Evolutionary conservation across 108 stramenopile genomes (phyloP).

Genomic region (Skeletonema potamos): DNA sequence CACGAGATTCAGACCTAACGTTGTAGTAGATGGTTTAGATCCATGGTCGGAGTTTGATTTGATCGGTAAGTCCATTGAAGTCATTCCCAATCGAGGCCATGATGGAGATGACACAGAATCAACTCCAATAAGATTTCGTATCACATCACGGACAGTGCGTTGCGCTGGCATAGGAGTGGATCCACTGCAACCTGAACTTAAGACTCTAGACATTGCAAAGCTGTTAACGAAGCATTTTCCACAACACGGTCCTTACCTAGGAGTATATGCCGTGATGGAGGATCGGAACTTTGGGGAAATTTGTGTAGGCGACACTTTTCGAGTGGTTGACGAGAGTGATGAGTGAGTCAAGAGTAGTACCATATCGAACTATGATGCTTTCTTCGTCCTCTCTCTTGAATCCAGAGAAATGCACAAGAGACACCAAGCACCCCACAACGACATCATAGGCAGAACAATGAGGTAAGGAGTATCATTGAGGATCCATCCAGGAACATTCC

Average conservation of each 20-base stretch:
- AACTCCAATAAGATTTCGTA: slow-evolving; percentile 17
- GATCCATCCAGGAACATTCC: neutral
- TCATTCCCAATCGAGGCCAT: neutral
- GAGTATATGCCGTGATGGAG: slow-evolving; percentile 62
- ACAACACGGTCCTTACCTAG: slow-evolving; percentile 64
- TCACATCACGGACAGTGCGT: slow-evolving; percentile 54
- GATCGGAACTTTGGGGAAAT: slow-evolving; percentile 15
- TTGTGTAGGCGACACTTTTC: slow-evolving; percentile 41
- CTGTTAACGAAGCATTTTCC: slow-evolving; percentile 58
- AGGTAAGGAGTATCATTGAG: neutral
- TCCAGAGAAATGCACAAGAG: neutral
- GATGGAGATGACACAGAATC: neutral
- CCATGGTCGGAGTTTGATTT: slow-evolving; percentile 67
- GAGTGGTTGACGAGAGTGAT: slow-evolving; percentile 1
- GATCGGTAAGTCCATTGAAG: slow-evolving; percentile 44
- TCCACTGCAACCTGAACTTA: slow-evolving; percentile 31
- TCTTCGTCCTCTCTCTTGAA: neutral
- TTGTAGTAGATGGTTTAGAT: slow-evolving; percentile 48
- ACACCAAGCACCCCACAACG: neutral
- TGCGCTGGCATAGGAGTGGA: slow-evolving; percentile 64
- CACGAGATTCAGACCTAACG: slow-evolving; percentile 64
- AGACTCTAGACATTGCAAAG: slow-evolving; percentile 40
- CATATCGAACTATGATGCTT: neutral
- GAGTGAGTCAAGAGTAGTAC: neutral
- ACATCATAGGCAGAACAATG: neutral